Conservation (phyloP, 768 basidiomycete species). For the Leccinum boreale region DNA sequence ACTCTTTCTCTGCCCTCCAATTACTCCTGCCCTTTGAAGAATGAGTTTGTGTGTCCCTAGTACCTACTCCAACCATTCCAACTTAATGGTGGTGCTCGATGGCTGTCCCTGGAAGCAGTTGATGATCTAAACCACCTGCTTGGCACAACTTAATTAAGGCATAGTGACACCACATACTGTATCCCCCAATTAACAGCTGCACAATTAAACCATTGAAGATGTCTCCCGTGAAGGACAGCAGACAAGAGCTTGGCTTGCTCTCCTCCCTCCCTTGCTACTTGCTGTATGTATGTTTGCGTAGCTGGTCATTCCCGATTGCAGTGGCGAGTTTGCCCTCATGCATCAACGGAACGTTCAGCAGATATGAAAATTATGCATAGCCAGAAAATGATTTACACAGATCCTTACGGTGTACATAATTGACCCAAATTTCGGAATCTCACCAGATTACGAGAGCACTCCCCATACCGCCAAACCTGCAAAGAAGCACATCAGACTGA, state of each 20-base stretch:
- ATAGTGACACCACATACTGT: too few species aligned
- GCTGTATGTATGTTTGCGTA: neutral
- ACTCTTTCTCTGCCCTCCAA: neutral
- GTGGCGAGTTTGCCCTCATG: neutral
- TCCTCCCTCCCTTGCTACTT: constrained; percentile 1
- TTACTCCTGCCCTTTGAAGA: too few species aligned
- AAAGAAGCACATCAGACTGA: constrained; percentile 69
- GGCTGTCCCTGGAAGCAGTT: too few species aligned
- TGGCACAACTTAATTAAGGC: too few species aligned
- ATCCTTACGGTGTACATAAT: constrained; percentile 4
- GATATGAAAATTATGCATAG: neutral
- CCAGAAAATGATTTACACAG: neutral
- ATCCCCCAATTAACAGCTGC: too few species aligned
- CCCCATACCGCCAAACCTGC: constrained; percentile 73
- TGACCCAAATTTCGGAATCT: neutral
- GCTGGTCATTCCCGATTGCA: neutral
- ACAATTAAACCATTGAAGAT: too few species aligned
- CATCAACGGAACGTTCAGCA: neutral
- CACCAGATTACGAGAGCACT: constrained; percentile 43
- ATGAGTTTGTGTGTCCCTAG: too few species aligned
- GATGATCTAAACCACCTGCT: too few species aligned
- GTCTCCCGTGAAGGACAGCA: neutral
- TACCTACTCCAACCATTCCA: too few species aligned
- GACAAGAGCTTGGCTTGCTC: neutral
- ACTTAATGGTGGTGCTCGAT: too few species aligned